A percentile compares a stretch with the other conserved stretches of the same genome.
phyloP scores from a whole-genome alignment of 208 protist species.

The Sergeia podlipaevii region DNA sequence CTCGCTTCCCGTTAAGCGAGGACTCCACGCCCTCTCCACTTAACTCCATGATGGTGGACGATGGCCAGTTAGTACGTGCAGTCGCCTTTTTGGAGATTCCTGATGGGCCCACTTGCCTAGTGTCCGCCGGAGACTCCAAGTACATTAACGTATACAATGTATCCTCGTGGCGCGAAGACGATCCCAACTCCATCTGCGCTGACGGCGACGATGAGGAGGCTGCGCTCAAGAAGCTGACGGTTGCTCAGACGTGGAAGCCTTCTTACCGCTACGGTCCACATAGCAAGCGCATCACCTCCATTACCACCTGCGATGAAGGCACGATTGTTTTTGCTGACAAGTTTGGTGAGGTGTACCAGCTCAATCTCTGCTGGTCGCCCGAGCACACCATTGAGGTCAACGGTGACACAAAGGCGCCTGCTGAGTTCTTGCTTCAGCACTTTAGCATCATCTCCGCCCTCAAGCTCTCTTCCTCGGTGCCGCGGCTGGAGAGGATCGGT shows the following conservation, averaged over 20 bases:
- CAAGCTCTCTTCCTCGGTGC: slow-evolving; percentile 54
- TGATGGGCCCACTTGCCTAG: slow-evolving; percentile 59
- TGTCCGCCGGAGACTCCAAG: slow-evolving; percentile 74
- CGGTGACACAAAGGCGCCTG: slow-evolving; percentile 29
- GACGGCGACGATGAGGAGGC: slow-evolving; percentile 11
- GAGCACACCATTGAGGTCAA: slow-evolving; percentile 43
- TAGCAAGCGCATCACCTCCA: slow-evolving; percentile 76
- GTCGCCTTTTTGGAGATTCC: slow-evolving; percentile 59
- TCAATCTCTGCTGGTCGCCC: slow-evolving; percentile 50
- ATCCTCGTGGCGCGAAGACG: slow-evolving; percentile 29
- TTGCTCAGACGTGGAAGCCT: slow-evolving; percentile 27
- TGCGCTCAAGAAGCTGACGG: slow-evolving; percentile 7
- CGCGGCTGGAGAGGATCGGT: slow-evolving; percentile 24
- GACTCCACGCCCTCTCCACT: slow-evolving; percentile 19
- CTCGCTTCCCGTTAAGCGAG: slow-evolving; percentile 29
- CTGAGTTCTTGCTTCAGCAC: slow-evolving; percentile 76
- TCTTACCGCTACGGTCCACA: slow-evolving; percentile 74
- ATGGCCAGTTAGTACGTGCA: slow-evolving; percentile 64
- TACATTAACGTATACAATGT: slow-evolving; percentile 77
- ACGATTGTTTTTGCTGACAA: slow-evolving; percentile 86
- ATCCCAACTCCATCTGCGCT: slow-evolving; percentile 26
- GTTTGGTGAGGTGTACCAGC: slow-evolving; percentile 84
- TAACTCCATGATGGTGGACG: slow-evolving; percentile 56
- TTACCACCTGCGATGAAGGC: slow-evolving; percentile 43
- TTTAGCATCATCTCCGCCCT: slow-evolving; percentile 77